Percentiles rank a stretch among this genome's conserved stretches.
phyloP scores from a whole-genome alignment of 2,329 filamentous ascomycete genomes.

The Hymenoscyphus linearis region DNA sequence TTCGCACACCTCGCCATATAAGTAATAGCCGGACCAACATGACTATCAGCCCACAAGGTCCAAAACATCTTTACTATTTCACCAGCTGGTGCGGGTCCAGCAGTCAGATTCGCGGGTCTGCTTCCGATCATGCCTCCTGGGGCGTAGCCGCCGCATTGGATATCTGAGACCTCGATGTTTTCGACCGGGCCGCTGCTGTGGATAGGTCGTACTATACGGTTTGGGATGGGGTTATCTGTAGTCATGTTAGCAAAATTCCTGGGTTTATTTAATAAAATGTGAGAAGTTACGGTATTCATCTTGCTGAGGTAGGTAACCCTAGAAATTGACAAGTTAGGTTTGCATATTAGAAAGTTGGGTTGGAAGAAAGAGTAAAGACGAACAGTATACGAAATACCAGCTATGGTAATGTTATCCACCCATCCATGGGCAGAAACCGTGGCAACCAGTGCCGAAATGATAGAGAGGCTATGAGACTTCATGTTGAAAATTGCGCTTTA shows the following conservation, averaged over 20 bases:
- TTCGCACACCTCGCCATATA: slow-evolving; percentile 54
- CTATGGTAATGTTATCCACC: slow-evolving; percentile 12
- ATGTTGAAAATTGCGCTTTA: too few species aligned
- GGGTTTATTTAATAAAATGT: too few species aligned
- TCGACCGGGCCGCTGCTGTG: slow-evolving; percentile 54
- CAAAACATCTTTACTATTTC: slow-evolving; percentile 48
- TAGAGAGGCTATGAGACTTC: neutral
- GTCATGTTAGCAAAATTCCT: too few species aligned
- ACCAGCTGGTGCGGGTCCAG: slow-evolving; percentile 48
- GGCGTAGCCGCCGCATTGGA: slow-evolving; percentile 51
- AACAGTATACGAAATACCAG: slow-evolving; percentile 3
- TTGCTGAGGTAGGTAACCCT: slow-evolving; percentile 33
- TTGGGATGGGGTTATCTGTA: slow-evolving; percentile 30
- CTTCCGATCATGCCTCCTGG: slow-evolving; percentile 44
- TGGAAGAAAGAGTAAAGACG: too few species aligned
- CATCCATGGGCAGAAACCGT: slow-evolving; percentile 1
- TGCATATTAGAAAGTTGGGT: too few species aligned
- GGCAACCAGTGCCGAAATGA: slow-evolving; percentile 1
- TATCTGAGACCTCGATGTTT: slow-evolving; percentile 46
- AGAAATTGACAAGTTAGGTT: too few species aligned
- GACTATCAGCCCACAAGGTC: slow-evolving; percentile 44
- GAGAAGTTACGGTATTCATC: slow-evolving; percentile 37
- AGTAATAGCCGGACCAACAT: slow-evolving; percentile 48
- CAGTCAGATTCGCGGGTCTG: slow-evolving; percentile 48
- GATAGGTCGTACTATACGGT: slow-evolving; percentile 51